These are phyloP conservation scores for Citrus unshiu DNA, from an alignment of 345 rosid species.

Conservation along the genomic window DNA sequence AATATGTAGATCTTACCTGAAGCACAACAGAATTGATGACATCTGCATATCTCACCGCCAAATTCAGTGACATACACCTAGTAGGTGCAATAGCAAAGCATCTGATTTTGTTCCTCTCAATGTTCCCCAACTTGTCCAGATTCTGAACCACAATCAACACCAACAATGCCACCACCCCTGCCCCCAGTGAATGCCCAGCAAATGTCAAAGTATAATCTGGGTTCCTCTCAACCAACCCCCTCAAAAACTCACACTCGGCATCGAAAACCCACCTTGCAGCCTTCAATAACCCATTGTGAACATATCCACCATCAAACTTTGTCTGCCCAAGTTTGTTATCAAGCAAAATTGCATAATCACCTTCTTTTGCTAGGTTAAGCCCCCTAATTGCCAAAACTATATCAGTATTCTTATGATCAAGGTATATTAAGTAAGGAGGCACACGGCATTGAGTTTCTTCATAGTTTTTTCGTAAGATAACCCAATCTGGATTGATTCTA, in stretches of 20 bases:
- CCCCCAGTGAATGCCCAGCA: constrained; percentile 91
- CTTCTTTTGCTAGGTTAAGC: constrained; percentile 75
- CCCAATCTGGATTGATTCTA: constrained; percentile 67
- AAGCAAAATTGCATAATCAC: constrained; percentile 66
- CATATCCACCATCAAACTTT: too few relatives aligned
- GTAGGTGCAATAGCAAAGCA: constrained; percentile 92
- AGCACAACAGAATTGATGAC: constrained; percentile 79
- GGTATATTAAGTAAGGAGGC: constrained; percentile 81
- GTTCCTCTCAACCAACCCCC: constrained; percentile 50
- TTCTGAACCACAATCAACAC: constrained; percentile 56
- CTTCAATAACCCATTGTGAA: too few relatives aligned
- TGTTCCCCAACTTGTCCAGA: constrained; percentile 14
- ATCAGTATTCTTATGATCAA: constrained; percentile 60
- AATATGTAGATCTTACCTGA: constrained; percentile 47
- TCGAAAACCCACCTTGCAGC: constrained; percentile 41
- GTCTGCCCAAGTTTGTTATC: too few relatives aligned
- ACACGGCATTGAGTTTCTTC: constrained; percentile 61
- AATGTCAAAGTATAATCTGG: constrained; percentile 73
- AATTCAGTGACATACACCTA: constrained; percentile 82
- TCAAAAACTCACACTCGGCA: constrained; percentile 54
- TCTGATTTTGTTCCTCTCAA: constrained; percentile 74
- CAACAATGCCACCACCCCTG: constrained; percentile 73
- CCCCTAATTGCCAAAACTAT: constrained; percentile 75
- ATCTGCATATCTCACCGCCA: constrained; percentile 91
- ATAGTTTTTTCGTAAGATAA: constrained; percentile 54